Evolutionary conservation across 768 basidiomycete genomes (phyloP).

Genomic region (Collybia mongolica): DNA sequence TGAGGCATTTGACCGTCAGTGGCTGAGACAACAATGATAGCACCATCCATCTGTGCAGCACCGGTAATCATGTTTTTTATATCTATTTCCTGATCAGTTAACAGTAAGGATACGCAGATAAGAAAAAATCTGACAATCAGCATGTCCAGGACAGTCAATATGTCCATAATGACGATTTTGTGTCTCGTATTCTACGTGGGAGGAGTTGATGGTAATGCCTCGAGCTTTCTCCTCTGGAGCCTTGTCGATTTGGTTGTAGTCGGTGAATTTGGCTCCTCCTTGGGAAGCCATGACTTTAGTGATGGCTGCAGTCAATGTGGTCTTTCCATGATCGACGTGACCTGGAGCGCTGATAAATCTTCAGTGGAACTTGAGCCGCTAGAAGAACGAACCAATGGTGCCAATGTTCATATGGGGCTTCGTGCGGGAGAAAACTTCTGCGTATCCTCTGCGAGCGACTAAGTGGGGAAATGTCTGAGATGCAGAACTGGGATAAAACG

Average conservation of each 20-base stretch:
- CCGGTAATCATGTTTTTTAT: constrained; percentile 99
- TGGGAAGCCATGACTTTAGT: constrained; percentile 85
- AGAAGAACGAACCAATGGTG: constrained; percentile 67
- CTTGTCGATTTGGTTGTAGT: constrained; percentile 98
- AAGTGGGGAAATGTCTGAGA: background rate
- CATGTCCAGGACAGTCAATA: constrained; percentile 96
- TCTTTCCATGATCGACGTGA: constrained; percentile 98
- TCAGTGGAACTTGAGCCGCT: background rate
- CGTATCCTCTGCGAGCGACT: constrained; percentile 71
- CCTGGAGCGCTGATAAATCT: constrained; percentile 39
- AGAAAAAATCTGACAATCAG: constrained; percentile 67
- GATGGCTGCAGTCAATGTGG: constrained; percentile 93
- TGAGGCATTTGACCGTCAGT: constrained; percentile 99
- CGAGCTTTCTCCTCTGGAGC: constrained; percentile 99
- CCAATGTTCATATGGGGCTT: constrained; percentile 97
- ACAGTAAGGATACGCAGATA: constrained; percentile 6
- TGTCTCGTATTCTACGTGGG: constrained; percentile 99
- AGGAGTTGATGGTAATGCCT: constrained; percentile 98
- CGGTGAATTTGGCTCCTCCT: constrained; percentile 86
- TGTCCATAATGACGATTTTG: constrained; percentile 89
- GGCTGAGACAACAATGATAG: constrained; percentile 95
- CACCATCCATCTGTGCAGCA: constrained; percentile 97
- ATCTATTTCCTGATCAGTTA: constrained; percentile 44
- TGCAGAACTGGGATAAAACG: background rate
- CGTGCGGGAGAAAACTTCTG: constrained; percentile 70